Conservation (phyloP, 257 asterid genomes). For the Ilex aquifolium region DNA sequence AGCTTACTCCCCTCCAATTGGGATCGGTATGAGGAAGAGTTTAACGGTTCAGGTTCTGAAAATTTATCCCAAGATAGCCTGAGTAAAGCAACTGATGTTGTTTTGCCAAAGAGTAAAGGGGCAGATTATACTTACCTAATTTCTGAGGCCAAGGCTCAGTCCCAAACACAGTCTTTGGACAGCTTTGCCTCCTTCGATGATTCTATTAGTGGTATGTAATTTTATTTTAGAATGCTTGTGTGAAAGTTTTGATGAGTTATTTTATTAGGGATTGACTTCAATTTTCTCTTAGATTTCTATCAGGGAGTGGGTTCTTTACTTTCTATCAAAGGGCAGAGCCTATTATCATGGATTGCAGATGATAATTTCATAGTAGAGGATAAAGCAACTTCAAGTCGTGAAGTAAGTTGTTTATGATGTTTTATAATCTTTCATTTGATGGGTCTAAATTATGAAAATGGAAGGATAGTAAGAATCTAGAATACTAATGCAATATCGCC, state of each 20-base stretch:
- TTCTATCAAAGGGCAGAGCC: conserved; percentile 59
- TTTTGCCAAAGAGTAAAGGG: conserved; percentile 72
- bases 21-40: conserved; percentile 65
- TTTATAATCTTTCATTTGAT: no score
- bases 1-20: conserved; percentile 68
- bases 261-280: conserved; percentile 18
- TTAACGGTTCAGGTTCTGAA: conserved; percentile 26
- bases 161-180: background rate
- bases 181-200: conserved; percentile 26
- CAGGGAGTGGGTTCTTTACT: conserved; percentile 67
- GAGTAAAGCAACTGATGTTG: conserved; percentile 40
- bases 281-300: conserved; percentile 42
- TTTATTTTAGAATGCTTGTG: background rate
- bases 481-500: no score
- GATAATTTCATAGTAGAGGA: conserved; percentile 64
- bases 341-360: conserved; percentile 60
- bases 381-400: conserved; percentile 36
- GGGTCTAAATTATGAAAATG: no score
- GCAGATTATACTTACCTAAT: conserved; percentile 68
- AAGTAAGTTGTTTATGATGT: conserved; percentile 33
- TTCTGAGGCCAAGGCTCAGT: conserved; percentile 69
- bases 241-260: conserved; percentile 8
- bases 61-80: conserved; percentile 14
- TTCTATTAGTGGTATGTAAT: conserved; percentile 41
- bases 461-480: no score